Conservation (phyloP, 139 green algal species). For the Coelastrella sp. region DNA sequence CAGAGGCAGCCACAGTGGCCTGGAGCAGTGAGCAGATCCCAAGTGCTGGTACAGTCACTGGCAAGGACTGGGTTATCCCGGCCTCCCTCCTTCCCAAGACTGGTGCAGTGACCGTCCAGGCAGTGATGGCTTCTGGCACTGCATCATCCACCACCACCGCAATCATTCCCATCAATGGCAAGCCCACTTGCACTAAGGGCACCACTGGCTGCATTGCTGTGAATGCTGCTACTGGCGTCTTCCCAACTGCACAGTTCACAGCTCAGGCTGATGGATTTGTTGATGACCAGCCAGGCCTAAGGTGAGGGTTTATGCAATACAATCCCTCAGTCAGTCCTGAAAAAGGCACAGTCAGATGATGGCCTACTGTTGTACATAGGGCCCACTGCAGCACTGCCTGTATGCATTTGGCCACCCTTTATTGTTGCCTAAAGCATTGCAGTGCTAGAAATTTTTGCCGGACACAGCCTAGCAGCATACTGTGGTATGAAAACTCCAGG, state of each 20-base stretch:
- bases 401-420: too few species aligned
- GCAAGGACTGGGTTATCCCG: not conserved
- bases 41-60: not conserved
- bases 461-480: too few species aligned
- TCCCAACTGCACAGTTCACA: conserved; percentile 12
- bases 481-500: not conserved
- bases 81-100: not conserved
- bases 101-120: not conserved
- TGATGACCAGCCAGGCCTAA: conserved; percentile 27
- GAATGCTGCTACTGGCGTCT: not conserved
- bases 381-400: too few species aligned
- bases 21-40: conserved; percentile 1
- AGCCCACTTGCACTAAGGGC: not conserved
- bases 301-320: not conserved
- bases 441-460: too few species aligned
- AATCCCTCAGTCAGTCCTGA: not conserved
- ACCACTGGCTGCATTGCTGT: not conserved
- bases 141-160: not conserved
- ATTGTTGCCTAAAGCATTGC: too few species aligned
- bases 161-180: conserved; percentile 25
- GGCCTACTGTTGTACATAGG: too few species aligned
- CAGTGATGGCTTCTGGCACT: not conserved
- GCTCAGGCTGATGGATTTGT: conserved; percentile 5
- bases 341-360: too few species aligned
- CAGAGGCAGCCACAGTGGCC: not conserved